Base-by-base conservation (phyloP, 164 flowering plant species). In the Magnolia kwangsiensis region DNA sequence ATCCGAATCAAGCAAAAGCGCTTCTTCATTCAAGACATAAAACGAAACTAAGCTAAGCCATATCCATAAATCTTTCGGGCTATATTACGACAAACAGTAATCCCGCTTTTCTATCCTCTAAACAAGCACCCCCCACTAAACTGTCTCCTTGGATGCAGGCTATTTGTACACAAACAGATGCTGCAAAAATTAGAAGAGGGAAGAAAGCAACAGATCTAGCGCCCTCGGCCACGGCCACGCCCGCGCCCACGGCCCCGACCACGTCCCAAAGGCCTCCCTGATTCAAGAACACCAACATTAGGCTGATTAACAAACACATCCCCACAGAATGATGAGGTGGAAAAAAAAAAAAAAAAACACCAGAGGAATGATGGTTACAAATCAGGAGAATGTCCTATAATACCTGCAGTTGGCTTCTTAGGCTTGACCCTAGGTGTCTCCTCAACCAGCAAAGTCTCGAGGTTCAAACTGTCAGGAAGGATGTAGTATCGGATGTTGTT, bases 181-280 rank as follows among this genome's bases (percentile, higher is more conserved):
- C 69, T 68, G 67, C 79, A 76, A 73, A 81, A 71, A 77, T 71
- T 77, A 11, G 61, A 55, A 55, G 10, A 11, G 45, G 45, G 18
- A 51, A 59, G 51, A 55, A 29, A 9, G 51, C 7, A 29, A 70
- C 72, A 70, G 2, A 14, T 75, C 64, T 85, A 91, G 63, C 97
- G 95, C 66, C 95, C 98, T n/a, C 98, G 81, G 3, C 94, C 98
- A 78, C 98, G 94, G 16, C 97, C 98, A 19, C 97, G 93, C 0
- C 98, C 96, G 61, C 98, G 97, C 11, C 98, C 97, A 21, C 98
- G 88, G 55, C 98, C 98, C 49, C 97, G 80, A 23, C 96, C 96
- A 59, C 98, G 98, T 37, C 98, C 98, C 84, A 90, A 11, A 78
- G 96, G 85, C 77, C 81, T 90, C 81, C 98, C 96, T 92, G 85